Conservation (phyloP, 163 green algal genomes). For the Dunaliella salina region DNA sequence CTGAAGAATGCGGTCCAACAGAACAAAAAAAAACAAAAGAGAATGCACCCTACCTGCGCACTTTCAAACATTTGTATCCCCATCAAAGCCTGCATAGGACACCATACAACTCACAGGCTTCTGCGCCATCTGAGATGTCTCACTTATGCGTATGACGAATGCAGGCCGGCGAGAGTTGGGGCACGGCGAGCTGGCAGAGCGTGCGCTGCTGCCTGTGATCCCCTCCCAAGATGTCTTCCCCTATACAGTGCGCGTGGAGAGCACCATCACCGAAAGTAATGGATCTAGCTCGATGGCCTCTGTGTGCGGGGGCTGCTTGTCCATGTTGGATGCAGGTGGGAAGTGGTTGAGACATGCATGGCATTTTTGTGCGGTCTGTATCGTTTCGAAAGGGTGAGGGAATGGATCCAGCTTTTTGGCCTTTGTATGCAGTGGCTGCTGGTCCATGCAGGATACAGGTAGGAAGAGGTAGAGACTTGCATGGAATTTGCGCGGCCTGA, state of each 20-base stretch:
- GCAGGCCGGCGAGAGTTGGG: constrained; percentile 84
- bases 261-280: constrained; percentile 92
- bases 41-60: too few species aligned
- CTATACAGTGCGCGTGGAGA: constrained; percentile 80
- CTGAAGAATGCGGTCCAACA: too few species aligned
- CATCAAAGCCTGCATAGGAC: too few species aligned
- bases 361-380: neutral
- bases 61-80: too few species aligned
- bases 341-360: constrained; percentile 6
- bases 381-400: neutral
- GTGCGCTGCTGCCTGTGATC: constrained; percentile 79
- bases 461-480: too few species aligned
- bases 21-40: too few species aligned
- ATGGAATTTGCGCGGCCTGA: too few species aligned
- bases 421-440: neutral
- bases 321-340: constrained; percentile 37
- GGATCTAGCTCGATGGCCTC: constrained; percentile 90
- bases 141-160: too few species aligned
- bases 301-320: constrained; percentile 92
- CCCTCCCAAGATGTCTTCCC: constrained; percentile 55
- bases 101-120: too few species aligned
- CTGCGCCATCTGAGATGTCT: too few species aligned
- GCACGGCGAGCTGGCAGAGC: constrained; percentile 89
- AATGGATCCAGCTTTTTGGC: constrained; percentile 55
- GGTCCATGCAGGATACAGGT: too few species aligned